Evolutionary conservation across 495 filamentous ascomycete genomes (phyloP), one percentile per base, ranked within the genome.

Genomic region (Tetracladium setigerum): DNA sequence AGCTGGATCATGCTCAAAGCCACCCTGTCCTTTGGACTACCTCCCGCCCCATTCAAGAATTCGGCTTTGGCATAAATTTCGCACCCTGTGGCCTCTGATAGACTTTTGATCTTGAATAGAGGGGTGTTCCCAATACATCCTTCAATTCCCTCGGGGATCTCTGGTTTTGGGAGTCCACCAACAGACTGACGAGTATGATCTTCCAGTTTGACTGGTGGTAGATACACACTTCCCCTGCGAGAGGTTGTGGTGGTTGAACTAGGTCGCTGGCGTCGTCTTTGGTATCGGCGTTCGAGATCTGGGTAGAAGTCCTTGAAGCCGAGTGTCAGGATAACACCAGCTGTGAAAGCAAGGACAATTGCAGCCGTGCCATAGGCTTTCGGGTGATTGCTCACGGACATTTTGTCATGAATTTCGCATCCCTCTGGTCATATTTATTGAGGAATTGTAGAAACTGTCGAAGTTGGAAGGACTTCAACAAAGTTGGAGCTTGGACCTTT

Each of bases 91-190:
- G 82, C 90, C 16, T 89, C 84, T 3, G 86, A 94, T 30, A 99
- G 74, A 38, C 83, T 87, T 59, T 84, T 88, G 64, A 99, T 89
- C 38, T 79, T 76, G 54, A 99, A 76, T 1, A 99, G 70, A 2
- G 89, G 94, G 7, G 92, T 99, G 62, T 95, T 88, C 42, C 92
- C 94, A 57, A 99, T 95, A 57, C 82, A 86, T 32, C 86, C 89
- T 64, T 95, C 88, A 49, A 99, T 84, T 1, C 91, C 94, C 33
- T 87, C 79, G 7, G 52, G 55, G 14, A 58, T 56, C 15, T 31
- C 36, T 6, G 45, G 44, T 10, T 36, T 33, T 11, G 51, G 55
- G 4, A 38, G 32, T 8, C 44, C 46, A 10, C 45, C 41, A 5
- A 50, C 33, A 11, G 54, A 57, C 31, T 61, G 47, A 38, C 48